These are phyloP conservation scores for Sarocladiaceae sp. DNA, from an alignment of 2,329 filamentous ascomycete genomes.

Conservation along the genomic window DNA sequence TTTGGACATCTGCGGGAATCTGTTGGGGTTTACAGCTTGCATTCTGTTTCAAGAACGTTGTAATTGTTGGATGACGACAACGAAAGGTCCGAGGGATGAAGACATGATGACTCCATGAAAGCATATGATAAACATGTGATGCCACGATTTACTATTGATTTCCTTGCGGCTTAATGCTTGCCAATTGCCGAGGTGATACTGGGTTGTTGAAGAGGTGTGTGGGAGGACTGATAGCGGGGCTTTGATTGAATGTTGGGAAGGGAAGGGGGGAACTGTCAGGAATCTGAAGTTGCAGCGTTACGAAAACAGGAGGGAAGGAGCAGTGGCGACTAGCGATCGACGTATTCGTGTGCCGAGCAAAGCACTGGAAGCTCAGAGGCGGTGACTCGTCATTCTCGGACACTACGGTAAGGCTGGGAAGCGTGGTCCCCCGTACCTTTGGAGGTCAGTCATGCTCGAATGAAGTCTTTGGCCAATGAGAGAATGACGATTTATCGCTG, in stretches of 20 bases:
- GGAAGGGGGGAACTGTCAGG: too few species aligned
- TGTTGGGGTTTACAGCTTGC: background rate
- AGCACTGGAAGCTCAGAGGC: background rate
- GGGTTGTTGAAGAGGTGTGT: background rate
- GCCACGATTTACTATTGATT: background rate
- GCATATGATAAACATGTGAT: constrained; percentile 8
- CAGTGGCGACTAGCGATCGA: constrained; percentile 4
- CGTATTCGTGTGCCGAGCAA: constrained; percentile 1
- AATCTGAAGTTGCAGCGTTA: too few species aligned
- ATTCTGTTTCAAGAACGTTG: background rate
- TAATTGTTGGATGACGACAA: background rate
- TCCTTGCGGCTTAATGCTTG: background rate
- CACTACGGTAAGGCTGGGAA: background rate
- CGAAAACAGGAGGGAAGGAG: background rate
- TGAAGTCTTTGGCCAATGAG: background rate
- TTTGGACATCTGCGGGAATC: background rate
- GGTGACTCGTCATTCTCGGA: background rate
- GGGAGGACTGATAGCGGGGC: background rate
- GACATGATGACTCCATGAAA: background rate
- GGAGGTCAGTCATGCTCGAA: too few species aligned
- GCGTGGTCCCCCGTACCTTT: too few species aligned
- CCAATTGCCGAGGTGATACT: constrained; percentile 1
- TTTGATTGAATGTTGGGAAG: constrained; percentile 6
- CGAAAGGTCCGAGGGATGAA: background rate
- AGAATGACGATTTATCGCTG: background rate